Conservation (phyloP, 1,284 basidiomycete genomes). For the Apiotrichum mycotoxinovorans region DNA sequence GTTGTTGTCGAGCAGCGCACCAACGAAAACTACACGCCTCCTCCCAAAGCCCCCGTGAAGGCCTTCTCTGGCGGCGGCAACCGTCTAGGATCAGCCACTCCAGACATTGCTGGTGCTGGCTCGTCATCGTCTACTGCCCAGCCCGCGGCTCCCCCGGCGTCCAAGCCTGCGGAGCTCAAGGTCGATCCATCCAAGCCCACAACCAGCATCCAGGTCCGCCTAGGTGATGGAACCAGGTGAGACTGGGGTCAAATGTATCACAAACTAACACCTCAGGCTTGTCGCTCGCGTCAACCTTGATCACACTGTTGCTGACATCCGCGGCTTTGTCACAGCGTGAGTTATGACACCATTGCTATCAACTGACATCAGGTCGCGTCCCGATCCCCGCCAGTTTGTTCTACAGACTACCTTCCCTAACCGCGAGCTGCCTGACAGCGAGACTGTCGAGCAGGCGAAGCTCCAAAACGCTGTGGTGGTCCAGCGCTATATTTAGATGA, state of each 20-base stretch:
- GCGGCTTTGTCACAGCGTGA: constrained; percentile 84
- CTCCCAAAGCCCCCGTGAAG: constrained; percentile 52
- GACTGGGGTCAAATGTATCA: neutral
- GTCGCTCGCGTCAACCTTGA: constrained; percentile 85
- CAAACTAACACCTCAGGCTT: constrained; percentile 48
- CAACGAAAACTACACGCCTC: constrained; percentile 66
- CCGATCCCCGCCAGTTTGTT: constrained; percentile 68
- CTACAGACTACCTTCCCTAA: constrained; percentile 84
- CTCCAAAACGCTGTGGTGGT: constrained; percentile 79
- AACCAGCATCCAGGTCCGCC: constrained; percentile 82
- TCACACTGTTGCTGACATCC: constrained; percentile 83
- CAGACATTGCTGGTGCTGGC: constrained; percentile 6
- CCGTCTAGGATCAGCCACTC: constrained; percentile 60
- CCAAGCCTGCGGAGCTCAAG: constrained; percentile 22
- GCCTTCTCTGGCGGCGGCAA: constrained; percentile 73
- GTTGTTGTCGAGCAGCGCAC: constrained; percentile 73
- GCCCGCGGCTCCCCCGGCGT: constrained; percentile 23
- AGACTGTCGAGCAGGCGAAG: constrained; percentile 70
- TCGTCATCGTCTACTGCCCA: constrained; percentile 31
- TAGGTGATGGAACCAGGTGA: constrained; percentile 75
- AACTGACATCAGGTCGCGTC: constrained; percentile 59
- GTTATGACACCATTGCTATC: constrained; percentile 48
- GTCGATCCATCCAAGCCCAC: constrained; percentile 63
- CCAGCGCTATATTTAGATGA: constrained; percentile 58
- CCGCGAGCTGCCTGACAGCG: constrained; percentile 62